A percentile compares a stretch with the other conserved stretches of the same genome.
phyloP scores from a whole-genome alignment of 768 basidiomycete species.

The Calocybe gangraenosa region DNA sequence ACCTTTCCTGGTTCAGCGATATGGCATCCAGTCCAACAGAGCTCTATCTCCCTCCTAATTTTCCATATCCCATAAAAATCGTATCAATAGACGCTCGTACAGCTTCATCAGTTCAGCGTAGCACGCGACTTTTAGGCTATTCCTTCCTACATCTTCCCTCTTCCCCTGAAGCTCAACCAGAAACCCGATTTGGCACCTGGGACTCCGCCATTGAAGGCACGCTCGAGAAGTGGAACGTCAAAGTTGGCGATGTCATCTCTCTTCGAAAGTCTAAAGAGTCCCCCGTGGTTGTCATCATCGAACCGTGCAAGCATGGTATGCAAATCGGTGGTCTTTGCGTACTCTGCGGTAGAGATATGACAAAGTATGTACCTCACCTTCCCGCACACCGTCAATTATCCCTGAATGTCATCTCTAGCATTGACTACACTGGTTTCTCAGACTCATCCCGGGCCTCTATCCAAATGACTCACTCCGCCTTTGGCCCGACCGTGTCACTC shows the following conservation, averaged over 20 bases:
- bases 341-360: constrained; percentile 94
- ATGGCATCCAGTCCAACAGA: constrained; percentile 66
- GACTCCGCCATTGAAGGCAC: constrained; percentile 83
- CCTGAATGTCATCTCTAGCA: constrained; percentile 31
- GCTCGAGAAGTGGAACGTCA: constrained; percentile 67
- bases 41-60: constrained; percentile 67
- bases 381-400: constrained; percentile 2
- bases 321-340: constrained; percentile 92
- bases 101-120: constrained; percentile 52
- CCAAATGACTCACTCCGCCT: constrained; percentile 91
- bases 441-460: constrained; percentile 85
- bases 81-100: constrained; percentile 56
- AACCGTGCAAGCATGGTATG: constrained; percentile 96
- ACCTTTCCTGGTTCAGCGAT: constrained; percentile 19
- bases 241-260: constrained; percentile 61
- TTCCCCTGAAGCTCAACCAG: constrained; percentile 42
- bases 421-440: constrained; percentile 85
- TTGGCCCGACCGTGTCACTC: constrained; percentile 86
- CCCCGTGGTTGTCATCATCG: constrained; percentile 63
- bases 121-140: constrained; percentile 79
- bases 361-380: constrained; percentile 51
- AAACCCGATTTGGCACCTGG: constrained; percentile 86
- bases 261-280: constrained; percentile 52
- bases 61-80: constrained; percentile 86
- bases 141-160: constrained; percentile 63